Percentiles rank a stretch among this genome's conserved stretches.
phyloP scores from a whole-genome alignment of 2,329 filamentous ascomycete genomes.

The Tolypocladium album region DNA sequence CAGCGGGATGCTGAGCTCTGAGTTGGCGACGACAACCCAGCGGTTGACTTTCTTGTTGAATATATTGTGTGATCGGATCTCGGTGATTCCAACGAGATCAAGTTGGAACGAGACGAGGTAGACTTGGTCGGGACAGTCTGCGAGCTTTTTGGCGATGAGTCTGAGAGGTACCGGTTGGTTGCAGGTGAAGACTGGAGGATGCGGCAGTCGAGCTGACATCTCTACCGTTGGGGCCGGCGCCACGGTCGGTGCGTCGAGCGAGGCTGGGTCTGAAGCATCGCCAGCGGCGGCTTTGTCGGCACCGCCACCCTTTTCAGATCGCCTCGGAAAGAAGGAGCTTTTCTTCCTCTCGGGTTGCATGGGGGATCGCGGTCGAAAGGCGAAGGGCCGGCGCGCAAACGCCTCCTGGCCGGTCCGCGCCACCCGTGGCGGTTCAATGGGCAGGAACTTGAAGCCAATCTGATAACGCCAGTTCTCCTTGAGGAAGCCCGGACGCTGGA shows the following conservation, averaged over 20 bases:
- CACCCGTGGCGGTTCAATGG: slow-evolving; percentile 78
- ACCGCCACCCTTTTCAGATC: slow-evolving; percentile 13
- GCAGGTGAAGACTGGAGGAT: slow-evolving; percentile 80
- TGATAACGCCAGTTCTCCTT: slow-evolving; percentile 75
- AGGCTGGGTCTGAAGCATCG: slow-evolving; percentile 3
- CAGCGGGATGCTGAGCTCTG: slow-evolving; percentile 62
- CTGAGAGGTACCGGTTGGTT: slow-evolving; percentile 76
- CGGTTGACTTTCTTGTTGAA: slow-evolving; percentile 57
- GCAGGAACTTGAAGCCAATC: slow-evolving; percentile 72
- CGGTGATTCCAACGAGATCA: slow-evolving; percentile 68
- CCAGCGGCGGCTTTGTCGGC: slow-evolving; percentile 9
- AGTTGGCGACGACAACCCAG: slow-evolving; percentile 65
- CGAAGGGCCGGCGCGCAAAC: slow-evolving; percentile 65
- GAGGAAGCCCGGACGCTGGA: slow-evolving; percentile 78
- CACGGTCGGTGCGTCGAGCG: slow-evolving; percentile 16
- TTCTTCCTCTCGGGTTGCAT: slow-evolving; percentile 35
- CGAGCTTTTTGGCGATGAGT: slow-evolving; percentile 68
- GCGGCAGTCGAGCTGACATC: slow-evolving; percentile 66
- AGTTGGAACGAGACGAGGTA: slow-evolving; percentile 74
- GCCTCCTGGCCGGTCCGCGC: slow-evolving; percentile 61
- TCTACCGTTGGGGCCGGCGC: slow-evolving; percentile 57
- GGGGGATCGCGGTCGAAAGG: slow-evolving; percentile 35
- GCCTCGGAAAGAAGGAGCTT: slow-evolving; percentile 46
- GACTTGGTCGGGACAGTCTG: slow-evolving; percentile 55
- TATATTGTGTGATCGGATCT: slow-evolving; percentile 68